phyloP scores from a whole-genome alignment of 164 flowering plant species.

The Chloranthus sessilifolius region DNA sequence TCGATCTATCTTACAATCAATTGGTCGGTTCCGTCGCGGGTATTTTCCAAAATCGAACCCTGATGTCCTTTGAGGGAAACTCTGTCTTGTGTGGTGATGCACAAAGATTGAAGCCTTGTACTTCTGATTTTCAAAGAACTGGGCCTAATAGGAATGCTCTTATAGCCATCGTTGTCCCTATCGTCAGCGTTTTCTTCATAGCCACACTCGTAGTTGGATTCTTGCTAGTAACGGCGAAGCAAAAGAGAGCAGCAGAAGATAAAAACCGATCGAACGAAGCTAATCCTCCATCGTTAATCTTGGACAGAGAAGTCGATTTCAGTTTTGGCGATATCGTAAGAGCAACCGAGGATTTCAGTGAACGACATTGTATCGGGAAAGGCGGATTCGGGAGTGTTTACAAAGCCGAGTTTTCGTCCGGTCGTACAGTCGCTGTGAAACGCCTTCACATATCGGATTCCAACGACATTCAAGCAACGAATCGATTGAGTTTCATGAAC shows the following conservation, averaged over 20 bases:
- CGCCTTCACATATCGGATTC: not conserved
- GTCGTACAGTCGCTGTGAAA: constrained; percentile 14
- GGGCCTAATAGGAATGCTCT: not conserved
- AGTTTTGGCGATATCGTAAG: constrained; percentile 11
- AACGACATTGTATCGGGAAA: constrained; percentile 3
- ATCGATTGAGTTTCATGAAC: not conserved
- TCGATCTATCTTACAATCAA: too few species aligned
- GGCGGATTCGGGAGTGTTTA: constrained; percentile 15
- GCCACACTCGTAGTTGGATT: too few species aligned
- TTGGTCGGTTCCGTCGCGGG: too few species aligned
- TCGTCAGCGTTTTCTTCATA: constrained; percentile 1
- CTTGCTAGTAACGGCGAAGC: too few species aligned
- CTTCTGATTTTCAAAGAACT: not conserved
- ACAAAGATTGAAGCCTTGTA: not conserved
- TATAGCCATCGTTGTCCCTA: not conserved
- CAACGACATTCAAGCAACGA: not conserved
- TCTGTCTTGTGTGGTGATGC: not conserved
- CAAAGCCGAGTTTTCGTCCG: constrained; percentile 8
- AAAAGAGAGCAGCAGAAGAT: too few species aligned
- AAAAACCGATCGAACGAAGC: not conserved
- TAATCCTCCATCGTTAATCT: not conserved
- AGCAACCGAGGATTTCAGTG: constrained; percentile 14
- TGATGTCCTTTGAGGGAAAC: not conserved
- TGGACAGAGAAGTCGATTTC: too few species aligned
- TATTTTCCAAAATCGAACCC: too few species aligned